Evolutionary conservation across 164 flowering plant genomes (phyloP).

Genomic region (Paratinospora sagittata): DNA sequence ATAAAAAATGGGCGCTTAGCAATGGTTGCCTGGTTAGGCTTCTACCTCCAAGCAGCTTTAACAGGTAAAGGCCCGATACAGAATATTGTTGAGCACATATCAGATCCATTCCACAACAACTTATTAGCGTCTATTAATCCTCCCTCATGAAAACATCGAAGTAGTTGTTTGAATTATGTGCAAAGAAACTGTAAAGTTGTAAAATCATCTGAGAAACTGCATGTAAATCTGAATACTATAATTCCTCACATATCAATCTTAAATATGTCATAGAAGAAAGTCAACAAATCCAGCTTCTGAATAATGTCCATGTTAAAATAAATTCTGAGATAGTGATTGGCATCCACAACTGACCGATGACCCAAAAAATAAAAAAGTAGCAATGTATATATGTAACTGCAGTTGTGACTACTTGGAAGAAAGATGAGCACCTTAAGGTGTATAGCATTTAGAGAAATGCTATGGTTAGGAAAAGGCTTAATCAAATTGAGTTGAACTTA

Average conservation of each 20-base stretch:
- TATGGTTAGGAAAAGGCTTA: too few species aligned
- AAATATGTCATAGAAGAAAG: too few species aligned
- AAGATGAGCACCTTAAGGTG: conserved; percentile 37
- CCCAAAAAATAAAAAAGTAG: not conserved
- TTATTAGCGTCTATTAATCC: conserved; percentile 41
- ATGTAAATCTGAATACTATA: too few species aligned
- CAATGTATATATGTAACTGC: conserved; percentile 21
- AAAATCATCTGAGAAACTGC: not conserved
- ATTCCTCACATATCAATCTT: too few species aligned
- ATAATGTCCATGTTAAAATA: not conserved
- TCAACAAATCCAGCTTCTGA: too few species aligned
- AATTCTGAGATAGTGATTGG: not conserved
- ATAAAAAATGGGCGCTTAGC: conserved; percentile 93
- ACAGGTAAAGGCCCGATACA: conserved; percentile 91
- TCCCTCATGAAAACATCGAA: conserved; percentile 25
- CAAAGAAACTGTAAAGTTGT: not conserved
- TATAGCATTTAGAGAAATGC: too few species aligned
- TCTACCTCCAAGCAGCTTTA: conserved; percentile 71
- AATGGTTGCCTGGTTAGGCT: conserved; percentile 95
- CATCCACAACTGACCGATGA: not conserved
- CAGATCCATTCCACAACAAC: conserved; percentile 80
- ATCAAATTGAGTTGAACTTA: too few species aligned
- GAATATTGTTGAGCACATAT: conserved; percentile 78
- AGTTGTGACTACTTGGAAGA: too few species aligned
- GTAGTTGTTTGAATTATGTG: not conserved